These are phyloP conservation scores for Trypethelium eluteriae DNA, from an alignment of 495 filamentous ascomycete species.

Conservation along the genomic window DNA sequence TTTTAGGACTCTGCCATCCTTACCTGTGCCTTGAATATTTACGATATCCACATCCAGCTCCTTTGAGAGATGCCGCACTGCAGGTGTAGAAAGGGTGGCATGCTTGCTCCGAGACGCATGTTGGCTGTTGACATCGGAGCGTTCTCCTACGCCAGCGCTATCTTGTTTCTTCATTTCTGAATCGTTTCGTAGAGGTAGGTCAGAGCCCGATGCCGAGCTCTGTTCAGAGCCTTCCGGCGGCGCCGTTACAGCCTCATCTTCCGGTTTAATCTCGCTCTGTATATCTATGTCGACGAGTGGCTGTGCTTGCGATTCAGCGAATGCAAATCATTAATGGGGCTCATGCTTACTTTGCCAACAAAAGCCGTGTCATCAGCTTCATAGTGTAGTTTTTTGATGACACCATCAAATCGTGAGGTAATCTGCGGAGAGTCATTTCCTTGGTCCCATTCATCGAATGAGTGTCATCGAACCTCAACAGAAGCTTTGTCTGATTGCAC, in stretches of 20 bases:
- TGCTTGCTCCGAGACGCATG: slow-evolving; percentile 38
- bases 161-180: neutral
- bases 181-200: slow-evolving; percentile 1
- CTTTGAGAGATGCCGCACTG: slow-evolving; percentile 80
- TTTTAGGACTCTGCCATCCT: slow-evolving; percentile 83
- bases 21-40: slow-evolving; percentile 76
- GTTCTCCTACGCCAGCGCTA: neutral
- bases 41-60: slow-evolving; percentile 66
- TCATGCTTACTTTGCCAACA: slow-evolving; percentile 55
- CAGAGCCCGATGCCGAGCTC: slow-evolving; percentile 5
- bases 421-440: slow-evolving; percentile 47
- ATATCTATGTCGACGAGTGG: slow-evolving; percentile 74
- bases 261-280: slow-evolving; percentile 50
- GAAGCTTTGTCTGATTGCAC: slow-evolving; percentile 97
- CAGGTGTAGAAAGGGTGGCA: slow-evolving; percentile 76
- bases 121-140: neutral
- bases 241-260: slow-evolving; percentile 42
- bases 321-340: neutral
- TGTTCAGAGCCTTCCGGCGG: slow-evolving; percentile 32
- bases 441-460: neutral
- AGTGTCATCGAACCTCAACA: slow-evolving; percentile 56
- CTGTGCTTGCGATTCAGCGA: slow-evolving; percentile 29
- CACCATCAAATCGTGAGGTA: slow-evolving; percentile 85
- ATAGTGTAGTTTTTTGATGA: slow-evolving; percentile 94
- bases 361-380: slow-evolving; percentile 92